Conservation (phyloP, 352 stramenopile genomes). For the Pythium vanterpoolii region DNA sequence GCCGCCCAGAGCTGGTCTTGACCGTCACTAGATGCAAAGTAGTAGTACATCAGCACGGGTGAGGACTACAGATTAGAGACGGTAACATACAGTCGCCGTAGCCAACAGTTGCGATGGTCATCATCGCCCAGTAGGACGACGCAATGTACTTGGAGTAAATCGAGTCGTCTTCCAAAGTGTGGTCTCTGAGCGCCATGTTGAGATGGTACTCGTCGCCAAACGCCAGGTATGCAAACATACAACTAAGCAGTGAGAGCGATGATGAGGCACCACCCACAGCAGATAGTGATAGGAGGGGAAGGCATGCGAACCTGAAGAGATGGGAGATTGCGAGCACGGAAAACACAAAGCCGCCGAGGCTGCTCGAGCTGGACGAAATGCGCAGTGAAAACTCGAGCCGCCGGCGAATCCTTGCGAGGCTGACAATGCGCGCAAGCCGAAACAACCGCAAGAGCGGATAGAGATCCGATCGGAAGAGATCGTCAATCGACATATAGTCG, state of each 20-base stretch:
- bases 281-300: neutral
- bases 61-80: neutral
- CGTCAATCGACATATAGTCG: slow-evolving; percentile 26
- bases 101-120: slow-evolving; percentile 81
- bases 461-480: slow-evolving; percentile 28
- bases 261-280: neutral
- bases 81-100: slow-evolving; percentile 65
- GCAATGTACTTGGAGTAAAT: slow-evolving; percentile 70
- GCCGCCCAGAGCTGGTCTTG: slow-evolving; percentile 52
- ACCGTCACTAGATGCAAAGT: slow-evolving; percentile 46
- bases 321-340: slow-evolving; percentile 73
- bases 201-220: slow-evolving; percentile 58
- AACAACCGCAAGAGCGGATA: slow-evolving; percentile 52
- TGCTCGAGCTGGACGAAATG: slow-evolving; percentile 76
- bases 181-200: slow-evolving; percentile 34
- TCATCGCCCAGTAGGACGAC: slow-evolving; percentile 85
- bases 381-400: slow-evolving; percentile 70
- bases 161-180: slow-evolving; percentile 43
- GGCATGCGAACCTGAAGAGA: slow-evolving; percentile 54
- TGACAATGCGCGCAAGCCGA: slow-evolving; percentile 48
- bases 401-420: slow-evolving; percentile 49
- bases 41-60: neutral
- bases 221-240: slow-evolving; percentile 66
- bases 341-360: slow-evolving; percentile 70
- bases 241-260: slow-evolving; percentile 25